Evolutionary conservation across 108 stramenopile species (phyloP).

Genomic region (Skeletonema grethae): DNA sequence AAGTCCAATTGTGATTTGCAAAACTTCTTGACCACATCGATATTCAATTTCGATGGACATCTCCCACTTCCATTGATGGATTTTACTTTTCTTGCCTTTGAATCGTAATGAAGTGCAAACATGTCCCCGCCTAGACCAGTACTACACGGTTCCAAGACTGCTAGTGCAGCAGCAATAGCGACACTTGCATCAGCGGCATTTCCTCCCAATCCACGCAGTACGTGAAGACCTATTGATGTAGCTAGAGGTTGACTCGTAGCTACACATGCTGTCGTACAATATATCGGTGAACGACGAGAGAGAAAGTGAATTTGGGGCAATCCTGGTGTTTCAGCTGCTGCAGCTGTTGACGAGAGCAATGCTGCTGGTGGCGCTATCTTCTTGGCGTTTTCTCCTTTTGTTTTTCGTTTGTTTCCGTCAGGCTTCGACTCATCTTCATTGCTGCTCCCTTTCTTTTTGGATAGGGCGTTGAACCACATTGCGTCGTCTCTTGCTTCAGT

Average conservation of each 20-base stretch:
- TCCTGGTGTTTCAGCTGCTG: constrained; percentile 1
- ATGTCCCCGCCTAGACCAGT: constrained; percentile 69
- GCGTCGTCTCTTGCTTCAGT: too few species aligned
- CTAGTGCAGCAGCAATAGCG: constrained; percentile 74
- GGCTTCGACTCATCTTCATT: background rate
- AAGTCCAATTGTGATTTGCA: constrained; percentile 31
- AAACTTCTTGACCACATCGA: constrained; percentile 53
- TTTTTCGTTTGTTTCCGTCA: background rate
- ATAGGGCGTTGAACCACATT: constrained; percentile 3
- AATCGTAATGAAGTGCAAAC: constrained; percentile 92
- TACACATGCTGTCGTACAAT: constrained; percentile 70
- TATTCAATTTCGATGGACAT: constrained; percentile 63
- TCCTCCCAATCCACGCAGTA: constrained; percentile 58
- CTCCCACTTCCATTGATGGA: constrained; percentile 90
- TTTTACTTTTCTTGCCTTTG: constrained; percentile 57
- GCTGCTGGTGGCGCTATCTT: background rate
- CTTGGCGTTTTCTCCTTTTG: background rate
- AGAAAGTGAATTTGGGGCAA: constrained; percentile 32
- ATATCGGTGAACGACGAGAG: constrained; percentile 74
- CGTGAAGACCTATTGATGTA: constrained; percentile 65
- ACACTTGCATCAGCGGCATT: constrained; percentile 86
- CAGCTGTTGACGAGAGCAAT: constrained; percentile 5
- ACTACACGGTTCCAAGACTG: constrained; percentile 54
- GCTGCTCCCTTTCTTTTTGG: background rate
- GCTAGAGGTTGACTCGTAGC: constrained; percentile 81